Percentiles rank a stretch among this genome's conserved stretches.
These are phyloP conservation scores for Oryza australiensis DNA, from an alignment of 176 grass and related monocot species.

Conservation along the genomic window DNA sequence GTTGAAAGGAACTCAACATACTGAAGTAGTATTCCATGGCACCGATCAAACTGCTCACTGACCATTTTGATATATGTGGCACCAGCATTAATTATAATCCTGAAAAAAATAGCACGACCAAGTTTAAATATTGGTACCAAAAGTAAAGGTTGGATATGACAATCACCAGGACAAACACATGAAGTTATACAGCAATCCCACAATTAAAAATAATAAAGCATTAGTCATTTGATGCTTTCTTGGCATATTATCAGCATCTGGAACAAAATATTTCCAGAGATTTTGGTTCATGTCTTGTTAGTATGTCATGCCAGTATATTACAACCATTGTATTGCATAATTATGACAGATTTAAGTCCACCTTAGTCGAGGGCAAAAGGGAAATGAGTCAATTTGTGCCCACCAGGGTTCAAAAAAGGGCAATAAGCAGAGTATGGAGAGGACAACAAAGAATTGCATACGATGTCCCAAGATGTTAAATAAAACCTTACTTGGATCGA, in stretches of 20 bases:
- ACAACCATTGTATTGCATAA: conserved; percentile 15
- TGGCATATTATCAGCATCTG: background rate
- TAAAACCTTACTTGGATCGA: conserved; percentile 77
- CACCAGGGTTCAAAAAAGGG: background rate
- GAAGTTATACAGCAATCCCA: background rate
- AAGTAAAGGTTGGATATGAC: conserved; percentile 37
- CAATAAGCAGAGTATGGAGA: background rate
- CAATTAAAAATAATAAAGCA: background rate
- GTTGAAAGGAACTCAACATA: conserved; percentile 96
- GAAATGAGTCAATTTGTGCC: background rate
- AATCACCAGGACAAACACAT: background rate
- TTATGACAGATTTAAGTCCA: conserved; percentile 25
- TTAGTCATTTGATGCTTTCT: background rate
- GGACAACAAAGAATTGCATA: background rate
- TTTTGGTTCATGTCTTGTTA: background rate
- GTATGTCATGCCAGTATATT: background rate
- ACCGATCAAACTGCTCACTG: conserved; percentile 98
- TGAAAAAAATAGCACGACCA: conserved; percentile 43
- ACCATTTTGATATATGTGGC: conserved; percentile 99
- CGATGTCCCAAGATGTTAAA: conserved; percentile 12
- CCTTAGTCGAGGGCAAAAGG: background rate
- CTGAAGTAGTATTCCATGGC: conserved; percentile 92
- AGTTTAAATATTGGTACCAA: conserved; percentile 22
- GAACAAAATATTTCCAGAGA: background rate
- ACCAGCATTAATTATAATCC: conserved; percentile 91